Percentiles rank a stretch among this genome's conserved stretches.
Conservation (phyloP, 2,329 filamentous ascomycete species). For the Aspergillus spinulosporus region DNA sequence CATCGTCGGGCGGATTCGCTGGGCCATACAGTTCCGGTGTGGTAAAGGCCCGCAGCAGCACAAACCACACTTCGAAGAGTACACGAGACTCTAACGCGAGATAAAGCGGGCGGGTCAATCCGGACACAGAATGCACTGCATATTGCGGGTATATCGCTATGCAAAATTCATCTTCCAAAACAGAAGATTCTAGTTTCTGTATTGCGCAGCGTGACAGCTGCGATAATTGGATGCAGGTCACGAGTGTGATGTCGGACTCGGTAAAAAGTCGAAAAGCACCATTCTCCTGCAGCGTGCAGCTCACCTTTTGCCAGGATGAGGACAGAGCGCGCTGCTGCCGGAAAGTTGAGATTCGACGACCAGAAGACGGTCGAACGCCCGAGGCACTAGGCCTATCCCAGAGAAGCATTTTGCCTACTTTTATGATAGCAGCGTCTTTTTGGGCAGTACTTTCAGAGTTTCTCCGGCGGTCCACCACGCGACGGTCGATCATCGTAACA, state of each 20-base stretch:
- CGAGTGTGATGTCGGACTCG: conserved; percentile 76
- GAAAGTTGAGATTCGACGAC: conserved; percentile 53
- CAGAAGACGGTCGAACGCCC: conserved; percentile 36
- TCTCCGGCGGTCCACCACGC: conserved; percentile 44
- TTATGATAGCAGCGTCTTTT: conserved; percentile 84
- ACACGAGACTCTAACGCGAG: conserved; percentile 82
- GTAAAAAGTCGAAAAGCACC: conserved; percentile 89
- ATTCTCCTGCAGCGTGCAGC: conserved; percentile 91
- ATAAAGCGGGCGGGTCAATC: conserved; percentile 85
- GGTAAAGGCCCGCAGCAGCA: conserved; percentile 84
- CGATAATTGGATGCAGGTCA: conserved; percentile 82
- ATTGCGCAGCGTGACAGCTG: conserved; percentile 87
- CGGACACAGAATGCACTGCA: conserved; percentile 68
- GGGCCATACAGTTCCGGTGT: conserved; percentile 85
- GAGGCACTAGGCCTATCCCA: conserved; percentile 75
- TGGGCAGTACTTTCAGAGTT: conserved; percentile 52
- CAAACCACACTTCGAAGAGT: conserved; percentile 97
- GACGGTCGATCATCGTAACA: conserved; percentile 46
- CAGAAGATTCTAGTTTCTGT: conserved; percentile 84
- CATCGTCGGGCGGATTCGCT: conserved; percentile 45
- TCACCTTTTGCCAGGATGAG: conserved; percentile 81
- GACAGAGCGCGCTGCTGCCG: conserved; percentile 59
- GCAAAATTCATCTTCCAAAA: conserved; percentile 89
- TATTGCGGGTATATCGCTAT: conserved; percentile 96
- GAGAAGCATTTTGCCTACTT: conserved; percentile 84